Conservation (phyloP, 805 yeast species). For the Ogataea nonfermentans region DNA sequence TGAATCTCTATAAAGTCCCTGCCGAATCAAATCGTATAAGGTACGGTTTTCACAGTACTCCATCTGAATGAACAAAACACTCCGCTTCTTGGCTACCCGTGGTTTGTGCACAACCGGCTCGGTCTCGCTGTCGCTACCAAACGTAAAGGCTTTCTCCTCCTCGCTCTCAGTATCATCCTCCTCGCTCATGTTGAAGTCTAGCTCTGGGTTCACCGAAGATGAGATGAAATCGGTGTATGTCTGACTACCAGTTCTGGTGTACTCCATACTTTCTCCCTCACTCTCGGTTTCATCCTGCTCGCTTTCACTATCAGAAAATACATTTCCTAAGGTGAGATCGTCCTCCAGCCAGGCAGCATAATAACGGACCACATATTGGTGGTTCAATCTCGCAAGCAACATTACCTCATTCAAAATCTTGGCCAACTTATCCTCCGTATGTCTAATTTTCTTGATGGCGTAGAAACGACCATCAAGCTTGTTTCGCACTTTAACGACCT, state of each 20-base stretch:
- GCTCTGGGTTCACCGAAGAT: slow-evolving; percentile 54
- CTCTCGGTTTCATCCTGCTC: slow-evolving; percentile 30
- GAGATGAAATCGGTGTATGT: slow-evolving; percentile 66
- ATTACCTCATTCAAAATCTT: slow-evolving; percentile 87
- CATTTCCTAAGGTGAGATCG: slow-evolving; percentile 33
- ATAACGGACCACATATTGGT: slow-evolving; percentile 93
- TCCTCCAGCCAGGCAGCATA: slow-evolving; percentile 98
- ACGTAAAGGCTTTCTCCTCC: slow-evolving; percentile 25
- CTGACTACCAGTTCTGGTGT: slow-evolving; percentile 32
- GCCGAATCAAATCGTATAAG: slow-evolving; percentile 73
- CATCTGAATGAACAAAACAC: slow-evolving; percentile 91
- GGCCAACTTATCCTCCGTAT: slow-evolving; percentile 74
- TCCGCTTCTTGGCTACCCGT: slow-evolving; percentile 29
- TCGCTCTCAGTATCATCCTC: slow-evolving; percentile 23
- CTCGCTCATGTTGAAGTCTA: slow-evolving; percentile 52
- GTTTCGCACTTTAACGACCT: slow-evolving; percentile 95
- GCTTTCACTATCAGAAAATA: slow-evolving; percentile 18
- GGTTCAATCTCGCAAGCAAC: slow-evolving; percentile 86
- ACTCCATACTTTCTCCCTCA: slow-evolving; percentile 31
- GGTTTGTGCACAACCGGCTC: slow-evolving; percentile 10
- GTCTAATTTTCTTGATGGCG: slow-evolving; percentile 90
- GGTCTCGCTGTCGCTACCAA: slow-evolving; percentile 22
- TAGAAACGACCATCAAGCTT: slow-evolving; percentile 91
- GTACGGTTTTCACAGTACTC: slow-evolving; percentile 97
- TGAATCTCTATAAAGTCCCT: slow-evolving; percentile 65